Evolutionary conservation across 2,329 filamentous ascomycete genomes (phyloP), one percentile per base, ranked within the genome.

Genomic region (Neonectria sp.): DNA sequence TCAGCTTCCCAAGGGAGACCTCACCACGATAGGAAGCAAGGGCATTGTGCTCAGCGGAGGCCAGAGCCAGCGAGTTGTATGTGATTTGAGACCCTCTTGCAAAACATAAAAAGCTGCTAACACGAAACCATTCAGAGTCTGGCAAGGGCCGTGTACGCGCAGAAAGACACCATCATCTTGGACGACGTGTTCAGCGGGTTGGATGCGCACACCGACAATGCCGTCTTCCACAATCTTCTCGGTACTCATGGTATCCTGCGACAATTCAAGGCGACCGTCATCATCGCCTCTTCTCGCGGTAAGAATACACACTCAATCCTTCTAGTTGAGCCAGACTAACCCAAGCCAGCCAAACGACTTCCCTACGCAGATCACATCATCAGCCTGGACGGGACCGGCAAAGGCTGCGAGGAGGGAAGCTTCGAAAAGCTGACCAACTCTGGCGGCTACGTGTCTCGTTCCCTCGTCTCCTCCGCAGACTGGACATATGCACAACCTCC

Each of bases 41-140:
- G 81, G 82, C 0, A 78, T 81, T 17, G 75, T 74, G 0, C 68
- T 83, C 9, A 83, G 80, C 5, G 82, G 82, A 25, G 82, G 81
- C 0, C 80, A 83, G 64, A 79, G 75, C 7, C 77, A 80, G 31
- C 70, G 80, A 17, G 67, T 82, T 13, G 75, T 70, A 60, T 52
- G 71, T 68, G 24, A 17, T 11, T 24, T 37, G n/a, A 43, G 33
- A 6, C 1, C 25, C 25, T 29, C 12, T 51, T 17, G 7, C 4
- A 6, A n/a, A 6, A 15, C 45, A 29, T 58, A 7, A 25, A 4
- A 40, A 21, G 29, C 1, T 27, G 17, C 43, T 46, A 5, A 37
- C 40, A 35, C 29, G 1, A 25, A 37, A 27, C 13, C 24, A 29
- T 46, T 17, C 49, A 31, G 24, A 71, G 69, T 11, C 68, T 81